Base-by-base conservation (phyloP, 306 rosid species). In the Malus fusca region DNA sequence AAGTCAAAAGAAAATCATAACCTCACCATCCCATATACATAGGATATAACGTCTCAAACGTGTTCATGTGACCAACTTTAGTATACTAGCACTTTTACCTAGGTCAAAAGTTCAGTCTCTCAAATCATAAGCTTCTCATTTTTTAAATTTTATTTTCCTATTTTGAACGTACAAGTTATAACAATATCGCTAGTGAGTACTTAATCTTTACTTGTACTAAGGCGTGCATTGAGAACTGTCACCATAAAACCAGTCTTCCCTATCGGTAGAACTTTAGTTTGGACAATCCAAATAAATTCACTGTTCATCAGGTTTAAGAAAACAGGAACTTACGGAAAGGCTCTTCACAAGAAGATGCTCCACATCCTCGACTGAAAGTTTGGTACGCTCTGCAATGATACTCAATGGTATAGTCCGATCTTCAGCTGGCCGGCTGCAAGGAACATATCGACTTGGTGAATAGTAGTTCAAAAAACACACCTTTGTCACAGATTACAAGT, bases 311-410 rank as follows among this genome's bases (percentile, higher is more conserved):
- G 71, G 64, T 65, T 75, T 48, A 42, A 69, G 60, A 68, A 25
- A 18, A 10, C 22, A 40, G 11, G 30, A 35, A 89, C 99, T 86
- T 88, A 96, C 99, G 75, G 99, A 96, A 30, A 96, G 88, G 67
- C 99, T 96, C 89, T 96, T 96, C 94, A 92, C 90, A 13, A 96
- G 94, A 79, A 96, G 99, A 87, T 89, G 98, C 75, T 96, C 99
- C 81, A 92, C 99, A 77, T 96, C 88, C 89, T 96, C 99, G 1
- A 92, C 85, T 23, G 99, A 92, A 77, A 96, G 98, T 77, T 91
- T 96, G 65, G 99, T 96, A 14, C 94, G 92, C 71, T 96, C 99
- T 2, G 97, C 96, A 83, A 96, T 92, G 73, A 91, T 87, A 74
- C 87, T 86, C 88, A 96, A 79, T 30, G 99, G 98, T 78, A 96